Percentiles rank a stretch among this genome's conserved stretches.
These are phyloP conservation scores for Mycena metata DNA, from an alignment of 768 basidiomycete genomes.

Conservation along the genomic window DNA sequence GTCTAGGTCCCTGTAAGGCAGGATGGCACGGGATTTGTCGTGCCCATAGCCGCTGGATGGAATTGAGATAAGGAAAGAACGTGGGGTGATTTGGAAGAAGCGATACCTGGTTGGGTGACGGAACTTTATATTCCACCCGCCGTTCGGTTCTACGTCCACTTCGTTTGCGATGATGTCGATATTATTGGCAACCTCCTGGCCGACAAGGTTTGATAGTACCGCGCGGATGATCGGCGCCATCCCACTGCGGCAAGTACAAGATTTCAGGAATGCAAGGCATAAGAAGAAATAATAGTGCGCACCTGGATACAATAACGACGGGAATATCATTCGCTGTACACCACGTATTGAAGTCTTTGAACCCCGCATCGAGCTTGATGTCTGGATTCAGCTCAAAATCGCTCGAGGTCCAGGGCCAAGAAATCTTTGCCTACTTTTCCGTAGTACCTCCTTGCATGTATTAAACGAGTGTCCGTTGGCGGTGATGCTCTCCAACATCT, in stretches of 20 bases:
- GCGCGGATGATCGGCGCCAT: slow-evolving; percentile 96
- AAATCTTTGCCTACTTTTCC: slow-evolving; percentile 66
- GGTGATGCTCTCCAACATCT: slow-evolving; percentile 87
- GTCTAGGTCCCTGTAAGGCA: slow-evolving; percentile 84
- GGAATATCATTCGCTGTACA: slow-evolving; percentile 87
- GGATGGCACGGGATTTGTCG: slow-evolving; percentile 95
- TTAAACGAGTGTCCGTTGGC: slow-evolving; percentile 84
- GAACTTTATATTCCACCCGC: slow-evolving; percentile 86
- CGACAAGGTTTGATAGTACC: slow-evolving; percentile 86
- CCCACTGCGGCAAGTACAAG: slow-evolving; percentile 63
- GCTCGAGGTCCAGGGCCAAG: slow-evolving; percentile 11
- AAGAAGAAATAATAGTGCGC: slow-evolving; percentile 21
- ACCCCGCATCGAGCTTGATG: slow-evolving; percentile 89
- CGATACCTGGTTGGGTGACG: slow-evolving; percentile 89
- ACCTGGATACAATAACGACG: slow-evolving; percentile 95
- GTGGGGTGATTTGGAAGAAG: background rate
- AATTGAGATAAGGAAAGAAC: slow-evolving; percentile 13
- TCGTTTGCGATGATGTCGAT: slow-evolving; percentile 98
- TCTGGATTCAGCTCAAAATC: slow-evolving; percentile 59
- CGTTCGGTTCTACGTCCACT: slow-evolving; percentile 73
- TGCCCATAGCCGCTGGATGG: slow-evolving; percentile 84
- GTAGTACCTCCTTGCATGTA: slow-evolving; percentile 84
- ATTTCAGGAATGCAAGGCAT: background rate
- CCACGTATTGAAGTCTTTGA: slow-evolving; percentile 89
- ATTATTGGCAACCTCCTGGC: slow-evolving; percentile 74